Evolutionary conservation across 257 asterid species (phyloP).

Genomic region (Ehretia macrophylla): DNA sequence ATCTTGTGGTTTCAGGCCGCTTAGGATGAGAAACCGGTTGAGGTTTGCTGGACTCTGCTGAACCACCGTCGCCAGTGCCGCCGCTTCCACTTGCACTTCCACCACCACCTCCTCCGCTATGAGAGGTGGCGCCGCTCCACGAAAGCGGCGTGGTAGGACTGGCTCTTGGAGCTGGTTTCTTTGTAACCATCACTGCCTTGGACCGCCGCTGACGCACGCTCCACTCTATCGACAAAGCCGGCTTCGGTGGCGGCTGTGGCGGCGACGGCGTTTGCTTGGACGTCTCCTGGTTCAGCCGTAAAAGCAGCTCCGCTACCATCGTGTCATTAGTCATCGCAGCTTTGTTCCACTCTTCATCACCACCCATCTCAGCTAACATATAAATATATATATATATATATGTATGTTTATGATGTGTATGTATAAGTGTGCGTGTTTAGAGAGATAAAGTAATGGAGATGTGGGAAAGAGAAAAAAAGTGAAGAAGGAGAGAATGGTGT

Average conservation of each 20-base stretch:
- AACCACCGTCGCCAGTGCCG: constrained; percentile 30
- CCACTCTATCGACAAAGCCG: constrained; percentile 43
- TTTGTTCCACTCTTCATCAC: constrained; percentile 57
- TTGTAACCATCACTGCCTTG: constrained; percentile 28
- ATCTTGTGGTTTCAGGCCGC: constrained; percentile 38
- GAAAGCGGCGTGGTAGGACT: constrained; percentile 81
- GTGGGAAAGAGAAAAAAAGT: constrained; percentile 16
- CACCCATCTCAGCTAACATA: constrained; percentile 1
- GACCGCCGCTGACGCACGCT: constrained; percentile 73
- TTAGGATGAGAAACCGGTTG: constrained; percentile 11
- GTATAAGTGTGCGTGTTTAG: background rate
- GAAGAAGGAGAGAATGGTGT: constrained; percentile 1
- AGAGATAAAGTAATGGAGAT: constrained; percentile 10
- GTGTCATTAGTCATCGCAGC: constrained; percentile 56
- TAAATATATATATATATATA: background rate
- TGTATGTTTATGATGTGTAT: background rate
- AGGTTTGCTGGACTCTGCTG: constrained; percentile 47
- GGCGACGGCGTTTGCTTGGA: constrained; percentile 21
- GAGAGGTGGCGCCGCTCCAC: constrained; percentile 59
- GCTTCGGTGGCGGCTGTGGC: constrained; percentile 12
- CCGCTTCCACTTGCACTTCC: constrained; percentile 1
- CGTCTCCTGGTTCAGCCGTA: constrained; percentile 39
- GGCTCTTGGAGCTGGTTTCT: constrained; percentile 34
- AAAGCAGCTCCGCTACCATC: constrained; percentile 51
- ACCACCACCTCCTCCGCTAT: constrained; percentile 47